phyloP scores from a whole-genome alignment of 768 basidiomycete species.

The Hortiboletus campestris region DNA sequence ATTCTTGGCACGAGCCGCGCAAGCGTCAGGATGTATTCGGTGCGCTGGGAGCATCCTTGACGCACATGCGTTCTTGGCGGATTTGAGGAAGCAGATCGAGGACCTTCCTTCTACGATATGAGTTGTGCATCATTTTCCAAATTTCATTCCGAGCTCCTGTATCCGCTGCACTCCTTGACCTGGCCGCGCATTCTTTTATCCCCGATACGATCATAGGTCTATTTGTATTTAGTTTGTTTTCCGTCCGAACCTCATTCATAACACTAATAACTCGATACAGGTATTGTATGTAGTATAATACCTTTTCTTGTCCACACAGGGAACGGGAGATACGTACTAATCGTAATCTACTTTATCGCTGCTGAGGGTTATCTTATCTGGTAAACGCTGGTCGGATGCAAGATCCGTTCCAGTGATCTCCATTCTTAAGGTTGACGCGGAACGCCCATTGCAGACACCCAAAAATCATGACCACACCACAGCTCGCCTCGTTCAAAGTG shows the following conservation, averaged over 20 bases:
- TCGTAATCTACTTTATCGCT: background rate
- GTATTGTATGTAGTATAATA: background rate
- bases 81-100: conserved; percentile 59
- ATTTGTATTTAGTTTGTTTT: background rate
- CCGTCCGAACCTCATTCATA: background rate
- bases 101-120: conserved; percentile 45
- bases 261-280: background rate
- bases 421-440: background rate
- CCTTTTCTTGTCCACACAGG: background rate
- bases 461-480: conserved; percentile 59
- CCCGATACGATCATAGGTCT: background rate
- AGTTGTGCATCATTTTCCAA: conserved; percentile 2
- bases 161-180: background rate
- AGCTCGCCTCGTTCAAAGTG: conserved; percentile 83
- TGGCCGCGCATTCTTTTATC: background rate
- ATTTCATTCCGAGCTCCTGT: background rate
- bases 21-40: conserved; percentile 53
- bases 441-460: background rate
- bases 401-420: conserved; percentile 16
- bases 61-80: conserved; percentile 52
- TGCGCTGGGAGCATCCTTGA: conserved; percentile 67
- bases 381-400: background rate
- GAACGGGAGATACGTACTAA: background rate
- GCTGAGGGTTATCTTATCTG: background rate
- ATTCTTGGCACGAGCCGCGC: conserved; percentile 54